Evolutionary conservation across 148 eudicot genomes (phyloP).

Genomic region (Talinum fruticosum): DNA sequence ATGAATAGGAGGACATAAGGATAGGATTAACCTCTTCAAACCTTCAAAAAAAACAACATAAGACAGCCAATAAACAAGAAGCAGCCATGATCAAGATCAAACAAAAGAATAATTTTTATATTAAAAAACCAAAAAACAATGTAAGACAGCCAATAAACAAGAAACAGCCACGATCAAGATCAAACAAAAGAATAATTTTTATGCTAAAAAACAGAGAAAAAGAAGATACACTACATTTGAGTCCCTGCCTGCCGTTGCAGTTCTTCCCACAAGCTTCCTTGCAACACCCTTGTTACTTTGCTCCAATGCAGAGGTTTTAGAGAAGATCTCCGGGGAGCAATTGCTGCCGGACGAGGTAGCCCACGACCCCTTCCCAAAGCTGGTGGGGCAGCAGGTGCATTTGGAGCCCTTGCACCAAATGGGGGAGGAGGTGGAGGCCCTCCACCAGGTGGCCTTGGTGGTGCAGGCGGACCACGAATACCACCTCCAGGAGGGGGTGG

Average conservation of each 20-base stretch:
- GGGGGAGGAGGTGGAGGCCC: slow-evolving; percentile 82
- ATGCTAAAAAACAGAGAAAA: slow-evolving; percentile 13
- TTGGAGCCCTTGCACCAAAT: slow-evolving; percentile 45
- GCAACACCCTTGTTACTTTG: slow-evolving; percentile 88
- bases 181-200: neutral
- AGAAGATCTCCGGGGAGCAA: slow-evolving; percentile 56
- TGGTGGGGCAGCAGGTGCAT: slow-evolving; percentile 37
- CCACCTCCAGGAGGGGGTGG: slow-evolving; percentile 61
- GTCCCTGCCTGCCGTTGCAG: slow-evolving; percentile 72
- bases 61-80: neutral
- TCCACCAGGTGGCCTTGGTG: slow-evolving; percentile 66
- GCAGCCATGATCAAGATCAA: too few species aligned
- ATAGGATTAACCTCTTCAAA: neutral
- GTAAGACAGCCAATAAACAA: neutral
- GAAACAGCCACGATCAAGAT: neutral
- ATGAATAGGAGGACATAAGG: neutral
- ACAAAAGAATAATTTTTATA: too few species aligned
- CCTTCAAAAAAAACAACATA: neutral
- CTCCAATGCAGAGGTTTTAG: slow-evolving; percentile 93
- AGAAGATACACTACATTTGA: slow-evolving; percentile 64
- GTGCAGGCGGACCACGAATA: slow-evolving; percentile 47
- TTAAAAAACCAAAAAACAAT: too few species aligned
- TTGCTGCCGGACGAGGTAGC: slow-evolving; percentile 48
- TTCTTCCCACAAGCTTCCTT: slow-evolving; percentile 99
- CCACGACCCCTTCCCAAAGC: slow-evolving; percentile 76